These are phyloP conservation scores for Boletellus sp. DNA, from an alignment of 768 basidiomycete genomes.

Conservation along the genomic window DNA sequence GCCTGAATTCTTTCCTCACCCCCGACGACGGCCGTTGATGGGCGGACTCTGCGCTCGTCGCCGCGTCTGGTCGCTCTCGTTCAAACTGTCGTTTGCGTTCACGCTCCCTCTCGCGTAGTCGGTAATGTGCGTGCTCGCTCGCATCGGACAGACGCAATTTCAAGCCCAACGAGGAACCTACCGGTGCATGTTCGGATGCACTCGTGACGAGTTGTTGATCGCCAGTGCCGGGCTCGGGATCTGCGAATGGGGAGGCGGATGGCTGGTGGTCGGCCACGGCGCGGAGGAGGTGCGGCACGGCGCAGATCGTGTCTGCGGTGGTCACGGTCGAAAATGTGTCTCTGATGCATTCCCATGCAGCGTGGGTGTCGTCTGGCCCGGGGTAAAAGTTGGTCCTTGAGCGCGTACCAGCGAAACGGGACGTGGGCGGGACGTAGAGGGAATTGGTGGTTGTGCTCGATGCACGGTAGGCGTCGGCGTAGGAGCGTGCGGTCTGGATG, in stretches of 20 bases:
- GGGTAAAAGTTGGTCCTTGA: slow-evolving; percentile 16
- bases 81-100: slow-evolving; percentile 5
- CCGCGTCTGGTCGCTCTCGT: background rate
- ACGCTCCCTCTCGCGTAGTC: slow-evolving; percentile 21
- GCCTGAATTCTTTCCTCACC: slow-evolving; percentile 5
- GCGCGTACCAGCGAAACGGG: slow-evolving; percentile 8
- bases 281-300: slow-evolving; percentile 2
- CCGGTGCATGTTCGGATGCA: too few relatives aligned
- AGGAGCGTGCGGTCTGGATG: slow-evolving; percentile 16
- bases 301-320: slow-evolving; percentile 12
- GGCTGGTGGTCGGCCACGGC: slow-evolving; percentile 1
- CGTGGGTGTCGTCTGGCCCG: background rate
- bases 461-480: slow-evolving; percentile 14
- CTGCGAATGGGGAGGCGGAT: background rate
- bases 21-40: too few relatives aligned
- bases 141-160: slow-evolving; percentile 24
- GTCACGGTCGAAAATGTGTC: slow-evolving; percentile 23
- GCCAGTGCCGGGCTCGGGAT: background rate
- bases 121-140: slow-evolving; percentile 20
- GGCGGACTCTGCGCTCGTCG: too few relatives aligned
- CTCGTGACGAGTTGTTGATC: too few relatives aligned
- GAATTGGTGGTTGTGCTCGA: slow-evolving; percentile 10
- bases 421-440: slow-evolving; percentile 12
- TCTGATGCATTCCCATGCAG: background rate
- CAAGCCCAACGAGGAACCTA: slow-evolving; percentile 14